phyloP scores from a whole-genome alignment of 192 early-diverging fungal species.

The Glomus cerebriforme region DNA sequence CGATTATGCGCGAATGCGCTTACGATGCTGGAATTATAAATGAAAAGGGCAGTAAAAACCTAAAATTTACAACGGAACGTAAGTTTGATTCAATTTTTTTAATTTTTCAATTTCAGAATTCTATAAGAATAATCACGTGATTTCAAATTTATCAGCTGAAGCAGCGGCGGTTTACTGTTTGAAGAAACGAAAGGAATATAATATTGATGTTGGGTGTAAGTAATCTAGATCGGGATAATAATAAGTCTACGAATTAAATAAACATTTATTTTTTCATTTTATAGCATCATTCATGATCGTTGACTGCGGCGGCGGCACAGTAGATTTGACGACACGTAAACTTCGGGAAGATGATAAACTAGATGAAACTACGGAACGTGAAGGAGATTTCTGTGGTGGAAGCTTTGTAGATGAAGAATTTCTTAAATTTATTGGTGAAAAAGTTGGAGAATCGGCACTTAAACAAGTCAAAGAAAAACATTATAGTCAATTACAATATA shows the following conservation, averaged over 20 bases:
- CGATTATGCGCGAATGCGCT: constrained; percentile 54
- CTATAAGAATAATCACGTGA: no score
- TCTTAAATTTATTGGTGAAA: constrained; percentile 16
- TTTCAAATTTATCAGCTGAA: constrained; percentile 10
- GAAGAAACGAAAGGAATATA: neutral
- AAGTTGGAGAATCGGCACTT: constrained; percentile 3
- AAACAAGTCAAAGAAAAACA: neutral
- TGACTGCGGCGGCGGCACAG: constrained; percentile 61
- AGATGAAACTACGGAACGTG: neutral
- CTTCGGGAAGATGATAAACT: neutral
- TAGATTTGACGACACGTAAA: constrained; percentile 48
- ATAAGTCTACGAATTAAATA: neutral
- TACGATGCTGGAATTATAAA: constrained; percentile 51
- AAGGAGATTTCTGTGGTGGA: constrained; percentile 12
- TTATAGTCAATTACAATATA: constrained; percentile 21
- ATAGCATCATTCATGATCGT: constrained; percentile 55
- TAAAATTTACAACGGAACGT: constrained; percentile 9
- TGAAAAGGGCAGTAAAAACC: neutral
- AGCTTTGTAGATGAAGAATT: constrained; percentile 20
- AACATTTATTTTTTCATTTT: neutral
- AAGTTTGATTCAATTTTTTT: neutral
- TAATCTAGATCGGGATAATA: neutral
- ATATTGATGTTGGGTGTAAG: neutral
- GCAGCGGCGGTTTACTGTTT: constrained; percentile 10
- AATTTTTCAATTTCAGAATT: no score